Conservation (phyloP, 306 rosid species). For the Quercus parvula region DNA sequence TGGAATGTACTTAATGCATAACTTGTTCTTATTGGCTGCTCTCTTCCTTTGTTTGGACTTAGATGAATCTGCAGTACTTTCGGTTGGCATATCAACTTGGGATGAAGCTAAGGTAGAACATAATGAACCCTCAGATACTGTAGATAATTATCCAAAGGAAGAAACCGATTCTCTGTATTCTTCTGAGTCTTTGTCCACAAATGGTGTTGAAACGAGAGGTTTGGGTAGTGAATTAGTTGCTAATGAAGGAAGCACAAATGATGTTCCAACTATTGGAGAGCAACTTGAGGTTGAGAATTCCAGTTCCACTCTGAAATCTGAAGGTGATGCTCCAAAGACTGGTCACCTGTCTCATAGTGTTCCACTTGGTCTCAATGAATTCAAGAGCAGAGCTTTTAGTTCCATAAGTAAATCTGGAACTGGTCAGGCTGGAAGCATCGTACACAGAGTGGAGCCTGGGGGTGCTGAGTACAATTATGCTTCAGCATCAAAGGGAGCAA, state of each 20-base stretch:
- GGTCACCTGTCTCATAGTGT: conserved; percentile 48
- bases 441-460: conserved; percentile 84
- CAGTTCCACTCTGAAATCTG: conserved; percentile 36
- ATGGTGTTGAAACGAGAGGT: conserved; percentile 24
- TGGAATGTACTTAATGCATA: background rate
- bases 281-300: conserved; percentile 36
- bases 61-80: conserved; percentile 47
- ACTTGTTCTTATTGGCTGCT: conserved; percentile 15
- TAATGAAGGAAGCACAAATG: conserved; percentile 23
- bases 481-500: conserved; percentile 97
- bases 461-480: conserved; percentile 92
- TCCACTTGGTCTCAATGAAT: conserved; percentile 88
- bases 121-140: conserved; percentile 28
- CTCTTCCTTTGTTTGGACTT: conserved; percentile 21
- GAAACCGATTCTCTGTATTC: conserved; percentile 21
- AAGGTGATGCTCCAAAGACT: conserved; percentile 48
- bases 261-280: conserved; percentile 22
- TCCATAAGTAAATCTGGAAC: conserved; percentile 51
- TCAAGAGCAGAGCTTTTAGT: conserved; percentile 74
- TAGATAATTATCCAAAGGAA: conserved; percentile 8
- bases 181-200: conserved; percentile 27
- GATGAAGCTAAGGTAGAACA: conserved; percentile 42
- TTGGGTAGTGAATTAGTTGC: conserved; percentile 28
- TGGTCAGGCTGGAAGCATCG: conserved; percentile 55
- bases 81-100: conserved; percentile 49